Base-by-base conservation (phyloP, 495 filamentous ascomycete species). In the Acidiella bohemica region DNA sequence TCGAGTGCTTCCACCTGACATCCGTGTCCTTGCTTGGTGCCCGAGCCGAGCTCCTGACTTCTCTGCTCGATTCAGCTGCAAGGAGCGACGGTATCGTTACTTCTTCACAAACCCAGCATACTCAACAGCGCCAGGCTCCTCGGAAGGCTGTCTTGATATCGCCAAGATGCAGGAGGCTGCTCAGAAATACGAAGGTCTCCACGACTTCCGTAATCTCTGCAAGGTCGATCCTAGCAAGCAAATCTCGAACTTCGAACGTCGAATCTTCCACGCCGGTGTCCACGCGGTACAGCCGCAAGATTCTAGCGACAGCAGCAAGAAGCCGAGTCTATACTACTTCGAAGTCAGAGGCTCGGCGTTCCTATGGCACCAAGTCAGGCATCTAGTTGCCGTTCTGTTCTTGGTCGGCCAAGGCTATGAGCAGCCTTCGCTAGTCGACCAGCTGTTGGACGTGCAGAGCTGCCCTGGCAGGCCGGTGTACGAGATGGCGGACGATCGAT, bases 191-290 rank as follows among this genome's bases (percentile, higher is more conserved):
- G 74, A 83, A 48, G 92, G 90, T 8, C 52, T 72, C 18, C 84
- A 95, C 62, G 92, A 97, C 60, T 96, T 96, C 64, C 75, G 90
- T 10, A 97, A 97, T 55, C 88, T 96, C 63, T 95, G 87, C 68
- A 87, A 87, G 56, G 60, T 94, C 26, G 92, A 97, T 61, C 66
- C 75, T 0, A 72, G 65, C 48, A 95, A 94, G 64, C 81, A 92
- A 50, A 77, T 93, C 42, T 71, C 75, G 16, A 84, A 81, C 48
- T 97, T 88, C 47, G 60, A 73, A 49, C 67, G 90, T 12, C 67
- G 72, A 12, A 81, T 97, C 41, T 81, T 75, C 53, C 72, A 78
- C 53, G 70, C 81, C 3, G 72, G 77, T 53, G 82, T 97, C 46
- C 76, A 80, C 40, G 69, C 78, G 23, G 23, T 39, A 10, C 4